Conservation (phyloP, 345 rosid species). For the Erodium maritimum region DNA sequence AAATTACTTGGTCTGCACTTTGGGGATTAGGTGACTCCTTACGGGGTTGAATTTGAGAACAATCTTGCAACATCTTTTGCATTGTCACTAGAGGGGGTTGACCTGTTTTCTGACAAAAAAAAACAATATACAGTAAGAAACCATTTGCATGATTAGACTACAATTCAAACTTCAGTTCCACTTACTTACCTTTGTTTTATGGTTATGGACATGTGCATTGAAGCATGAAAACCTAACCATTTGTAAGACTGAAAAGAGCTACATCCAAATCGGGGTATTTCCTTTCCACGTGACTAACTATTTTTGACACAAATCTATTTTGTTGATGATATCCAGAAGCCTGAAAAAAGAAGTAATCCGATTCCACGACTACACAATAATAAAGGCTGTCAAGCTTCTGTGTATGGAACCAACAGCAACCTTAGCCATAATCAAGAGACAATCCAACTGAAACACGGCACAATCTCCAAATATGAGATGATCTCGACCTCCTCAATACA, state of each 20-base stretch:
- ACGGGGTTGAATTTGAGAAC: conserved; percentile 23
- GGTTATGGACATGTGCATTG: conserved; percentile 34
- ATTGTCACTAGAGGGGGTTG: conserved; percentile 27
- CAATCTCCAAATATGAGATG: conserved; percentile 80
- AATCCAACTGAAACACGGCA: conserved; percentile 81
- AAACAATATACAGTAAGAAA: conserved; percentile 8
- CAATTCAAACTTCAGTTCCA: neutral
- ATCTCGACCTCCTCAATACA: conserved; percentile 63
- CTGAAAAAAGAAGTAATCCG: conserved; percentile 15
- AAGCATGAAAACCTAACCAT: conserved; percentile 97
- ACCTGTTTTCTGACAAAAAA: conserved; percentile 25
- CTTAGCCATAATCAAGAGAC: conserved; percentile 96
- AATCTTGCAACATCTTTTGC: conserved; percentile 29
- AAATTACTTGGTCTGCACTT: conserved; percentile 6
- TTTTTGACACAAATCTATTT: conserved; percentile 8
- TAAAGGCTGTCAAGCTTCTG: conserved; percentile 6
- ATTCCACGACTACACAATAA: conserved; percentile 8
- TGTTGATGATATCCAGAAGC: conserved; percentile 15
- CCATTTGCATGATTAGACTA: neutral
- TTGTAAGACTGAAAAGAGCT: conserved; percentile 14
- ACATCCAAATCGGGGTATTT: conserved; percentile 22
- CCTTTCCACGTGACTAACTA: conserved; percentile 6
- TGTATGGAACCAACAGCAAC: conserved; percentile 10
- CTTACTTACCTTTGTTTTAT: conserved; percentile 56
- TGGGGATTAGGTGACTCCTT: conserved; percentile 19